Evolutionary conservation across 176 grass and related monocot species (phyloP).

Genomic region (Carex littledalei): DNA sequence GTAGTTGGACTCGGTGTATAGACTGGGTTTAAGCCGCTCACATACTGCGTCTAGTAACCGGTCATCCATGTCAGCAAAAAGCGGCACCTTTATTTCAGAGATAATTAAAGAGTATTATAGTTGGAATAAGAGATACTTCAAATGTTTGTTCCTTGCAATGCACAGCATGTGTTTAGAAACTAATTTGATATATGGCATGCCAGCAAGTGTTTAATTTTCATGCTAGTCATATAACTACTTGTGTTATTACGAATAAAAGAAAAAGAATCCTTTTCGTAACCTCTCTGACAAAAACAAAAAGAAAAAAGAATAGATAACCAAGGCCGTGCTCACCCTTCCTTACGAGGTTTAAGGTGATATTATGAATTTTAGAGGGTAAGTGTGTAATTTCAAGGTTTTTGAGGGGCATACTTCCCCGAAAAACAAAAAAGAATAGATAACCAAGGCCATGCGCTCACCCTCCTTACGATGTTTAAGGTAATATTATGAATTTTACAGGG

Average conservation of each 20-base stretch:
- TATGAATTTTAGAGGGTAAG: no score
- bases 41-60: constrained; percentile 83
- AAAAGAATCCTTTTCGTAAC: not conserved
- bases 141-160: not conserved
- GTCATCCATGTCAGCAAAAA: constrained; percentile 90
- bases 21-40: constrained; percentile 64
- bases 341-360: no score
- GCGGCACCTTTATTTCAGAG: constrained; percentile 47
- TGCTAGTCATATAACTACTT: not conserved
- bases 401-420: no score
- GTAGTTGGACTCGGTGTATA: constrained; percentile 60
- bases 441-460: no score
- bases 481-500: no score
- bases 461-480: no score
- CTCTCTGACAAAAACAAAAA: not conserved
- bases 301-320: not conserved
- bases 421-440: no score
- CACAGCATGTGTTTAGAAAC: no score
- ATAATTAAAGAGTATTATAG: not conserved
- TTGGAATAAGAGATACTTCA: not conserved
- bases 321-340: no score
- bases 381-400: no score
- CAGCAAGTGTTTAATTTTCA: not conserved
- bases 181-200: not conserved
- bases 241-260: constrained; percentile 1